phyloP scores from a whole-genome alignment of 2,329 filamentous ascomycete species.

The Colletotrichum navitas region DNA sequence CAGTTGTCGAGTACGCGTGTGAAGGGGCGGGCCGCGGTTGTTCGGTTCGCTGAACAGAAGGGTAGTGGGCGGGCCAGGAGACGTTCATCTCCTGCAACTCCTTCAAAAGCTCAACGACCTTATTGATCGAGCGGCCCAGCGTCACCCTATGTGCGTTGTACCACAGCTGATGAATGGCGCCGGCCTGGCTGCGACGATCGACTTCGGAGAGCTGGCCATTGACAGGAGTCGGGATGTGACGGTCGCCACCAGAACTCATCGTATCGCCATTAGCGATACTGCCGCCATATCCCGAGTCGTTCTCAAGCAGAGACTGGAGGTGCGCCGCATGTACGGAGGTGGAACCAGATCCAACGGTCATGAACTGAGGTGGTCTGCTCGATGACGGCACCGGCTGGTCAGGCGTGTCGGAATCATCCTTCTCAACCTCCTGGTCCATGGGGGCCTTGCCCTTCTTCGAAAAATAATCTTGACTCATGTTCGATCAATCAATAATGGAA shows the following conservation, averaged over 20 bases:
- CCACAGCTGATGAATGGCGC: constrained; percentile 91
- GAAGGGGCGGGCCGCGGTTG: constrained; percentile 70
- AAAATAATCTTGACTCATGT: constrained; percentile 73
- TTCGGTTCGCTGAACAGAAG: constrained; percentile 78
- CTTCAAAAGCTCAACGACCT: constrained; percentile 86
- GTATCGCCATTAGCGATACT: constrained; percentile 77
- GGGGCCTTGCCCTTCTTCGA: constrained; percentile 66
- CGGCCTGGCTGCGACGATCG: constrained; percentile 70
- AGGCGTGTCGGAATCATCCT: constrained; percentile 47
- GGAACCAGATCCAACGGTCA: constrained; percentile 88
- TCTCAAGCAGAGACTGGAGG: constrained; percentile 84
- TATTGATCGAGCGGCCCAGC: constrained; percentile 88
- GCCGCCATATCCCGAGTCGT: constrained; percentile 92
- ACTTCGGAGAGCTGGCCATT: constrained; percentile 56
- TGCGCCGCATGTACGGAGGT: constrained; percentile 85
- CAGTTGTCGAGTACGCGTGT: constrained; percentile 72
- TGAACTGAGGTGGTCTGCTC: constrained; percentile 72
- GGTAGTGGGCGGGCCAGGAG: constrained; percentile 95
- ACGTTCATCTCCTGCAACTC: constrained; percentile 89
- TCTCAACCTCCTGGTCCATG: constrained; percentile 48
- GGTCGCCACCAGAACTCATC: constrained; percentile 49
- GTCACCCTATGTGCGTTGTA: constrained; percentile 93
- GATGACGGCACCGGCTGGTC: constrained; percentile 46
- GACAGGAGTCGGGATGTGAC: constrained; percentile 40
- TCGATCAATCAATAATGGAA: constrained; percentile 48